Base-by-base conservation (phyloP, 495 filamentous ascomycete genomes). In the Penicillium nucicola region DNA sequence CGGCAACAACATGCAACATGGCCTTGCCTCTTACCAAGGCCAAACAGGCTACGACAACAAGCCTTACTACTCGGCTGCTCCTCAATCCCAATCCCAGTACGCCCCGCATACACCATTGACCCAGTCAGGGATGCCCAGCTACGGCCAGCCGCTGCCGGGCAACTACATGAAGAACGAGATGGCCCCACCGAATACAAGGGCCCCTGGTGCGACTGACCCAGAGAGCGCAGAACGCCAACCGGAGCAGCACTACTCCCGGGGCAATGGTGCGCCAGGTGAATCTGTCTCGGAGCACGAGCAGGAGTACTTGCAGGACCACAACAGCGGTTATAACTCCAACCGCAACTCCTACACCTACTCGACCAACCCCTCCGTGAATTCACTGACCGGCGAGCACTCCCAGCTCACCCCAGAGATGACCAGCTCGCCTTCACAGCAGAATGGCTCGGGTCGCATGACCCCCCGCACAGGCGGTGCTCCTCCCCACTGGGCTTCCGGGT, bases 91-190 rank as follows among this genome's bases (percentile, higher is more conserved):
- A 52, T 72, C 78, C 2, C 81, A 85, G 13, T 96, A 95, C 57
- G 70, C 81, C 8, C 72, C 84, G 10, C 79, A 86, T 11, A 77
- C 80, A 12, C 80, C 81, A 14, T 71, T 83, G 43, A 75, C 77
- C 6, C 80, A 83, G 22, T 83, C 84, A 40, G 82, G 82, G n/a
- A 84, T 92, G 70, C 75, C 81, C 38, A 74, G 85, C 4, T 95
- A 92, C 62, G 75, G 79, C 1, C 79, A 79, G 36, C 66, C 76
- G 5, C 50, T 83, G 22, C 71, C 75, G n/a, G 79, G 66, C 51
- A 71, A 75, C n/a, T 95, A 96, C 59, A 75, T 90, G 54, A 96
- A 92, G 72, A 88, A 72, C 57, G 92, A 96, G 43, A 97, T 97
- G 91, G 91, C 87, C 0, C 92, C 92, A 8, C 92, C 92, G 3